phyloP scores from a whole-genome alignment of 129 eudicot genomes.

The Flaveria sonorensis region DNA sequence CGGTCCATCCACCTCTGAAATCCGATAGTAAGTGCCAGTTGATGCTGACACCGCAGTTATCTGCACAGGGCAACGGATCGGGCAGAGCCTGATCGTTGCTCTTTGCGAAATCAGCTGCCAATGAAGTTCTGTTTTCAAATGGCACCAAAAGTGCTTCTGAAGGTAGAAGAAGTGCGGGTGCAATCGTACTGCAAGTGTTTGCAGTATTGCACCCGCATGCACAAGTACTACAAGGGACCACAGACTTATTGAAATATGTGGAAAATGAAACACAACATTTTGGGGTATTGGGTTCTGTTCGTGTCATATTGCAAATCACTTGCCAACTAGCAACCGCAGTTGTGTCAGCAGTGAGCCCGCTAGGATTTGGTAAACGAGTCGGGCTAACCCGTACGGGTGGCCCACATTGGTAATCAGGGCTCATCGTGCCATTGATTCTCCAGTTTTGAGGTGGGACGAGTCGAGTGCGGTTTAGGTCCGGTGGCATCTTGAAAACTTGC shows the following conservation, averaged over 20 bases:
- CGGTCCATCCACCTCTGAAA: conserved; percentile 62
- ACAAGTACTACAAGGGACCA: conserved; percentile 64
- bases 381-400: conserved; percentile 61
- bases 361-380: conserved; percentile 47
- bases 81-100: conserved; percentile 38
- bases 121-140: conserved; percentile 53
- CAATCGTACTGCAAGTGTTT: conserved; percentile 44
- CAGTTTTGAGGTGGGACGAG: conserved; percentile 69
- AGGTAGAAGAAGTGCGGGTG: conserved; percentile 60
- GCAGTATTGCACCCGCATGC: conserved; percentile 63
- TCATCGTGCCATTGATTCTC: conserved; percentile 52
- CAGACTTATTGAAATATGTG: conserved; percentile 55
- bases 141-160: conserved; percentile 56
- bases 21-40: conserved; percentile 74
- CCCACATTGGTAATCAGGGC: conserved; percentile 50
- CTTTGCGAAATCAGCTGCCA: conserved; percentile 22
- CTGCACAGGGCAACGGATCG: conserved; percentile 59
- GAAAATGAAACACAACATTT: conserved; percentile 79
- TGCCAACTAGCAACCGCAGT: conserved; percentile 71
- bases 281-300: conserved; percentile 25
- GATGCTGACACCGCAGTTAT: conserved; percentile 68
- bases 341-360: conserved; percentile 46
- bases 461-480: conserved; percentile 51
- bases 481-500: conserved; percentile 76
- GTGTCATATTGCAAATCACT: conserved; percentile 57